A percentile compares a stretch with the other conserved stretches of the same genome.
These are phyloP conservation scores for Umbilicus rupestris DNA, from an alignment of 164 flowering plant genomes.

Conservation along the genomic window DNA sequence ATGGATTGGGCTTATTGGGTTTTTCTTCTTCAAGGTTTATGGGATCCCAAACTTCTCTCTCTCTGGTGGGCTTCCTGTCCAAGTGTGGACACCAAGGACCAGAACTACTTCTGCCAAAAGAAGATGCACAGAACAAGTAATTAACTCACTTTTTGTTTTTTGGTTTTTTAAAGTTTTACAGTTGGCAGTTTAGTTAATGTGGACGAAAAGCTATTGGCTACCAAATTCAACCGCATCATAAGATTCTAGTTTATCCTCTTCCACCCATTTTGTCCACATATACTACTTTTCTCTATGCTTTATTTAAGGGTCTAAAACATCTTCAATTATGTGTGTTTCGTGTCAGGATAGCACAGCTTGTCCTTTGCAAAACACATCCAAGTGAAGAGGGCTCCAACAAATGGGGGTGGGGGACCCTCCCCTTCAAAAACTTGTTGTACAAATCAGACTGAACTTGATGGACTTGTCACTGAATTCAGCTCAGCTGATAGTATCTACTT, in stretches of 20 bases:
- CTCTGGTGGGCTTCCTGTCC: no score
- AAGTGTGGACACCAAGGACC: no score
- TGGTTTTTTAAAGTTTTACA: no score
- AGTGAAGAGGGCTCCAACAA: neutral
- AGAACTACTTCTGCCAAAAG: no score
- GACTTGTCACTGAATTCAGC: neutral
- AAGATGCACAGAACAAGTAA: no score
- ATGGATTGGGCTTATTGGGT: no score
- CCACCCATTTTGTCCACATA: neutral
- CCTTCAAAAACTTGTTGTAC: neutral
- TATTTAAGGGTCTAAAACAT: neutral
- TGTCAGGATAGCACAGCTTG: neutral
- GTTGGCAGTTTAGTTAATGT: no score
- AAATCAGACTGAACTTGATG: neutral
- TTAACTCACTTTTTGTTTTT: no score
- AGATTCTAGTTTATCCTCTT: neutral
- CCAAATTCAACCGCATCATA: neutral
- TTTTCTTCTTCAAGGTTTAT: no score
- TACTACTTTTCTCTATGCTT: no score
- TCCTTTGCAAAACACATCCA: neutral
- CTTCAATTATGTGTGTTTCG: neutral
- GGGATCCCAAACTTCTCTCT: no score
- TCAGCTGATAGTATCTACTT: neutral
- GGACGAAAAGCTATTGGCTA: no score
- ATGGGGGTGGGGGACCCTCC: neutral